Evolutionary conservation across 2,329 filamentous ascomycete genomes (phyloP).

Genomic region (Fusarium sp.): DNA sequence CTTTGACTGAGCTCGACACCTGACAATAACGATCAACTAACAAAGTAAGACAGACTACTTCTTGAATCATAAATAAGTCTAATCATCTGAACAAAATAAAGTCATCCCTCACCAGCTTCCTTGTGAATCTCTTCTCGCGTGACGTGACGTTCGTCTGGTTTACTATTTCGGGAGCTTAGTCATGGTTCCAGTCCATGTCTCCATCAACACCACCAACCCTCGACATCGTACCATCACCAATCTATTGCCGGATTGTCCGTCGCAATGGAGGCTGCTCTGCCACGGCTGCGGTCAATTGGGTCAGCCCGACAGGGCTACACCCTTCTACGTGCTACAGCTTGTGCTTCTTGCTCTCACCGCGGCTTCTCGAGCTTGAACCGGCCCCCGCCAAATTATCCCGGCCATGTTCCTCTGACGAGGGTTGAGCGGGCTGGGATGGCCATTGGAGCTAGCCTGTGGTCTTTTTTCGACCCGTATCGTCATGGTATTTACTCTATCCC

Average conservation of each 20-base stretch:
- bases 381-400: conserved; percentile 86
- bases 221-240: conserved; percentile 27
- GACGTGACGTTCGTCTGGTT: not conserved
- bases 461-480: conserved; percentile 79
- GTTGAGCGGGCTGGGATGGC: conserved; percentile 80
- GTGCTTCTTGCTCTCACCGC: conserved; percentile 32
- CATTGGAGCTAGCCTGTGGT: conserved; percentile 70
- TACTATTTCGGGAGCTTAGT: not conserved
- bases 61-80: not conserved
- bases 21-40: not conserved
- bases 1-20: not conserved
- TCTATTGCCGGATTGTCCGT: not conserved
- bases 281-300: conserved; percentile 32
- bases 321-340: conserved; percentile 32
- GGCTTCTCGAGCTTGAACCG: conserved; percentile 86
- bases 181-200: not conserved
- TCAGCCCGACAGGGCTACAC: conserved; percentile 16
- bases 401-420: conserved; percentile 87
- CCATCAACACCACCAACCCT: conserved; percentile 1
- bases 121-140: not conserved
- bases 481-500: conserved; percentile 64
- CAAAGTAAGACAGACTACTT: not conserved
- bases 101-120: not conserved
- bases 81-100: not conserved
- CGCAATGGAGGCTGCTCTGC: conserved; percentile 41